Base-by-base conservation (phyloP, 306 rosid species). In the Medicago arabica region DNA sequence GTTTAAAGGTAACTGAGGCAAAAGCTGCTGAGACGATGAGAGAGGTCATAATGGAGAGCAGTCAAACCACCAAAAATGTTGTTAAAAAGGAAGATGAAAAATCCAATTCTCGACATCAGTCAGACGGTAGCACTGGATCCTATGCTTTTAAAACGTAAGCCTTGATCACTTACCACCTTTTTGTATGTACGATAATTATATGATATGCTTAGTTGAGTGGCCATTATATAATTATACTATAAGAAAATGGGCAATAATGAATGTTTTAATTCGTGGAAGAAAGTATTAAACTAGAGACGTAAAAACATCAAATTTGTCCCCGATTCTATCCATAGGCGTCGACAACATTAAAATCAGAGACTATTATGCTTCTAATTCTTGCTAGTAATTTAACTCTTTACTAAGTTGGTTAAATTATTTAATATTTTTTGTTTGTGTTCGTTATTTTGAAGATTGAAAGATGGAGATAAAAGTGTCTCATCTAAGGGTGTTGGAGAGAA, bases 91-190 rank as follows among this genome's bases (percentile, higher is more conserved):
- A 54, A 12, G 57, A 40, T 12, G 60, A 67, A 61, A 41, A 12
- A 58, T 41, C 88, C 62, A 16, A 13, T 25, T 18, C 51, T 50
- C 19, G 1, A 3, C 84, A n/a, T 12, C 80, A 61, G 4, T 83
- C 89, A 5, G 78, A 88, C 67, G 83, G 78, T 15, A 85, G 88
- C 51, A 75, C 87, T 70, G 74, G 72, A 54, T 92, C 98, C 62
- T 89, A 87, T 36, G 93, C 93, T 7, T 95, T 92, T 83, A 86
- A 90, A 43, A 19, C 66, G 99, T 96, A 83, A 90, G 97, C 38
- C 3, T 1, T 1, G 1, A 6, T 34, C 38, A 34, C 38, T 34
- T 34, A 34, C 38, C 38, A 34, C 7, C 7, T 34, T 34, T 34
- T 34, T 34, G 4, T 28, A 28, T 3, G 31, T 28, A 28, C 4